Evolutionary conservation across 345 rosid genomes (phyloP), one percentile per base, ranked within the genome.

Genomic region (Kandelia obovata): DNA sequence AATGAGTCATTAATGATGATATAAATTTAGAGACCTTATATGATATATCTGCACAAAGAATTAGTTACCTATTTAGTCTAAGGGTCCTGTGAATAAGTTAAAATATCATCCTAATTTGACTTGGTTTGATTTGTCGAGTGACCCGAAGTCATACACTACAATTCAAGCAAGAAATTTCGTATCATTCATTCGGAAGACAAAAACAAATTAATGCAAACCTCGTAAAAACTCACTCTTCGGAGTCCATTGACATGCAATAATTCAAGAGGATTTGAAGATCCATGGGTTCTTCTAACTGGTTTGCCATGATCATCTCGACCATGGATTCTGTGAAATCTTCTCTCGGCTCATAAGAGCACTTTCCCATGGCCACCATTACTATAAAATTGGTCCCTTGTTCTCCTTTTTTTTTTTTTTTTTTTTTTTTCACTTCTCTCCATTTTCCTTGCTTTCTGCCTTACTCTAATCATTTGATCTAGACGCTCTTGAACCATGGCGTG

Each of bases 401-500:
- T 15, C 79, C 66, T 70, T 52, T 53, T 58, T 65, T 60, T 69
- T 79, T 72, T 72, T 69, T 79, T 72, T 72, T 21, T 21, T 21
- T 21, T 21, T 21, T 21, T 21, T 21, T 21, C 21, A 21, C 81
- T 79, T 63, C 68, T 79, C 51, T 77, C 82, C 61, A 64, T 66
- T 6, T 62, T 64, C 69, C 80, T 79, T 43, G 83, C 77, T 79
- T 77, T 84, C 69, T 82, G 83, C 80, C 76, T 81, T 62, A 84
- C 90, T 60, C 80, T 76, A 25, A 92, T 92, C 90, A 92, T 85
- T 69, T 89, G 90, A 67, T 87, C 92, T 9, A 92, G 86, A 79
- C 86, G 83, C 75, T 92, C 90, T 52, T 92, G 97, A 61, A 92
- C 94, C 94, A 91, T 85, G 68, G 87, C 89, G 65, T 91, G 98